These are phyloP conservation scores for Hypoxylon sp. DNA, from an alignment of 2,329 filamentous ascomycete genomes.

Conservation along the genomic window DNA sequence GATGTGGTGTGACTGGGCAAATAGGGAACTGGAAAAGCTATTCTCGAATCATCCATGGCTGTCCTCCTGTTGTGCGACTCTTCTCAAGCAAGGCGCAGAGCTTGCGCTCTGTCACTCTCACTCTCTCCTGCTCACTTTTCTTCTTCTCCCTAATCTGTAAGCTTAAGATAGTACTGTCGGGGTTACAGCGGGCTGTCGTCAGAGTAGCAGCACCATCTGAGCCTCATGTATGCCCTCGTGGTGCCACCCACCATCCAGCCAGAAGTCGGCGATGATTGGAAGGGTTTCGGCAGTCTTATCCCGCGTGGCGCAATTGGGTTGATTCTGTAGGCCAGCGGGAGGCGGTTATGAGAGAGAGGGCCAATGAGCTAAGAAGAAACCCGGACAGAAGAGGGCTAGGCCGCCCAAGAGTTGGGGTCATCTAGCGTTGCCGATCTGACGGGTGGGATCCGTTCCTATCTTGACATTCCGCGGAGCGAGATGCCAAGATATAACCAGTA, in stretches of 20 bases:
- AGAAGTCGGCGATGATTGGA: constrained; percentile 10
- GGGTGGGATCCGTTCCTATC: constrained; percentile 13
- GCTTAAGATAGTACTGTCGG: constrained; percentile 16
- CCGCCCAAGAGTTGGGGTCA: constrained; percentile 15
- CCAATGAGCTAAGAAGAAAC: constrained; percentile 5
- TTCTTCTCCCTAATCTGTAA: constrained; percentile 6
- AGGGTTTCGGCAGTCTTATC: constrained; percentile 8
- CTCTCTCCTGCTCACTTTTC: no score
- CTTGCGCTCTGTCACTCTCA: constrained; percentile 4
- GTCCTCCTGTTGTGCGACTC: constrained; percentile 9
- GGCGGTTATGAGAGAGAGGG: constrained; percentile 4
- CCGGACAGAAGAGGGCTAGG: neutral
- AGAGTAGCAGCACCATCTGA: constrained; percentile 28
- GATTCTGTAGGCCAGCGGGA: constrained; percentile 8
- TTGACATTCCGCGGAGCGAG: neutral
- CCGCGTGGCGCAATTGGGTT: constrained; percentile 19
- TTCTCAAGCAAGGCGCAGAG: constrained; percentile 24
- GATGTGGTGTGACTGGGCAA: constrained; percentile 19
- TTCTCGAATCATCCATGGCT: neutral
- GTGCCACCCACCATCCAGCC: constrained; percentile 9
- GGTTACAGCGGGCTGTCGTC: constrained; percentile 20
- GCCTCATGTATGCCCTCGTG: constrained; percentile 23
- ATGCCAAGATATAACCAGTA: neutral
- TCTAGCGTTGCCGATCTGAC: constrained; percentile 28
- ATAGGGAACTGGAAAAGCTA: neutral